phyloP scores from a whole-genome alignment of 73 alveolate species.

The Stentor coeruleus region DNA sequence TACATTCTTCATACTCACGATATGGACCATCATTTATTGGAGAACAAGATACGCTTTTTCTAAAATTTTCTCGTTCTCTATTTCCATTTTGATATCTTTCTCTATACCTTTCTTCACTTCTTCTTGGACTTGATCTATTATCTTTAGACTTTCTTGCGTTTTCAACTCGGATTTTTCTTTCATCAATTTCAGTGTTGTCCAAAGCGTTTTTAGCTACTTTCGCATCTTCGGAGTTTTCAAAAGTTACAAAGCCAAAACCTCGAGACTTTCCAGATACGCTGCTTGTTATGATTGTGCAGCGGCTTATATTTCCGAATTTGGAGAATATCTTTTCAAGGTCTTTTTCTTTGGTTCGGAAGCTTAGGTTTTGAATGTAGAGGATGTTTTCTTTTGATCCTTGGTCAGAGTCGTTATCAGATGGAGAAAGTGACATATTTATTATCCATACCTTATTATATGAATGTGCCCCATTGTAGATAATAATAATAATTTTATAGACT shows the following conservation, averaged over 20 bases:
- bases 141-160: conserved; percentile 23
- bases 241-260: conserved; percentile 29
- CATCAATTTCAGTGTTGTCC: conserved; percentile 4
- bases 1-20: not conserved
- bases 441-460: too few relatives aligned
- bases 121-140: conserved; percentile 20
- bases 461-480: too few relatives aligned
- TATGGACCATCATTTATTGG: not conserved
- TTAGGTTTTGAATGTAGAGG: not conserved
- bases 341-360: conserved; percentile 11
- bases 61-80: too few relatives aligned
- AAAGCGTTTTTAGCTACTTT: conserved; percentile 15
- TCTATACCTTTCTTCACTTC: too few relatives aligned
- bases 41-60: too few relatives aligned
- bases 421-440: too few relatives aligned
- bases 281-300: conserved; percentile 14
- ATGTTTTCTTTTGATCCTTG: not conserved
- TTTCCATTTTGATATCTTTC: too few relatives aligned
- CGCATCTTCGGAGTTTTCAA: conserved; percentile 7
- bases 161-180: not conserved
- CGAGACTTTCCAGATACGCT: conserved; percentile 5
- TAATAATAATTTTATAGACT: too few relatives aligned
- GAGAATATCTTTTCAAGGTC: conserved; percentile 24
- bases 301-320: conserved; percentile 21
- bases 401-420: not conserved